Evolutionary conservation across 169 alveolate species (phyloP), one percentile per base, ranked within the genome.

Genomic region (Pseudocohnilembus persalinus): DNA sequence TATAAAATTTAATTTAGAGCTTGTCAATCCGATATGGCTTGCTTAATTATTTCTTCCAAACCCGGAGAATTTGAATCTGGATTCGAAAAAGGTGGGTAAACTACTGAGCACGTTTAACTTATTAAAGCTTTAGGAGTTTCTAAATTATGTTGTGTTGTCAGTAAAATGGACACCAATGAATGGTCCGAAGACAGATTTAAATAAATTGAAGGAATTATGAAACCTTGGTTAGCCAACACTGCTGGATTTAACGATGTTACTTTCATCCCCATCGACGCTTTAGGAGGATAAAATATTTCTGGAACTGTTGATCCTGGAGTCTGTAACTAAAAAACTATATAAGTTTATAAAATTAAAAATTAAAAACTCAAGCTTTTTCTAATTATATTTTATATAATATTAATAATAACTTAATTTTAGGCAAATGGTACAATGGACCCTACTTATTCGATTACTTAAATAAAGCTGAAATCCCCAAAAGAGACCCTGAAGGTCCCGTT

Each of bases 51-150:
- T 74, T 98, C 99, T 26, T 99, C 98, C 25, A 95, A 93, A 87
- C 88, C 93, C 85, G 99, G 99, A 25, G 99, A 99, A 93, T 99
- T 98, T 89, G 99, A 99, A 91, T 96, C 99, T 1, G 99, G 99
- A 27, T 99, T 99, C 92, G 99, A 99, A 82, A 93, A 98, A 77
- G 99, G 99, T 28, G 99, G 99, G 1, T 99, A 99, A 90, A 99
- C 99, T 49, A 93, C 99, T 81, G 99, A 99, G 86, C 99, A 99
- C 90, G 99, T 99, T n/a, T 88, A 98, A 92, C 97, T 99, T 31
- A 99, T 99, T 63, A 99, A 97, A 90, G 98, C 99, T 20, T 91
- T 97, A 74, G 99, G 99, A 6, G 99, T 99, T 29, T 93, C 94
- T 85, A 98, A 98, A 84, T 94, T 99, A 68, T 97, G 99, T 6